phyloP scores from a whole-genome alignment of 805 yeast species.

The Debaryomyces maramus region DNA sequence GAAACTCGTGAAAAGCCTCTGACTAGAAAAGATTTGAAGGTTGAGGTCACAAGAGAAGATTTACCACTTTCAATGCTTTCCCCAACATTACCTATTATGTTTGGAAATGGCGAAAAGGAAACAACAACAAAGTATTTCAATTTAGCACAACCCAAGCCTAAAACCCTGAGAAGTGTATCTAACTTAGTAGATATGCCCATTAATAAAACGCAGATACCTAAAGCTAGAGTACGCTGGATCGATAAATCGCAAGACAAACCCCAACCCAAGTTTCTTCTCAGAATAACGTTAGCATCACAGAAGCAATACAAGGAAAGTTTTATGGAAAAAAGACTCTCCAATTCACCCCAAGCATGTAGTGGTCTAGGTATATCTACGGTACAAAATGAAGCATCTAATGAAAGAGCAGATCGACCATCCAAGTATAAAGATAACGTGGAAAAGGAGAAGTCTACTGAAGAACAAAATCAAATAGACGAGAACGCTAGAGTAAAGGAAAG shows the following conservation, averaged over 20 bases:
- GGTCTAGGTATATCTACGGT: constrained; percentile 15
- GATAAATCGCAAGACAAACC: constrained; percentile 20
- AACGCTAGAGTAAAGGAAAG: constrained; percentile 9
- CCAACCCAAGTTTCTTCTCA: constrained; percentile 25
- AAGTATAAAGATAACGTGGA: background rate
- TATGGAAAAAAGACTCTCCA: background rate
- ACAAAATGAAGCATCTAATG: constrained; percentile 3
- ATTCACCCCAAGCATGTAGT: constrained; percentile 5
- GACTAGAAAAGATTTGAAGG: background rate
- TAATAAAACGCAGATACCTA: background rate
- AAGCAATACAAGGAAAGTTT: constrained; percentile 15
- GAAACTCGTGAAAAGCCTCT: constrained; percentile 3
- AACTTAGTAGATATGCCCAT: background rate
- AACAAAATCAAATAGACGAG: background rate
- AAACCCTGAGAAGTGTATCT: background rate
- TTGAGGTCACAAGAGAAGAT: constrained; percentile 21
- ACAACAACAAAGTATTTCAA: background rate
- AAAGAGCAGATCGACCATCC: constrained; percentile 2
- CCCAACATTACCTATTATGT: constrained; percentile 34
- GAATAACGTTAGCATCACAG: constrained; percentile 22
- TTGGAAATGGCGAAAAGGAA: constrained; percentile 11
- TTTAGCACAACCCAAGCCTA: constrained; percentile 4
- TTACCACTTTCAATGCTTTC: constrained; percentile 32
- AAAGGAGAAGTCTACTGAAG: background rate
- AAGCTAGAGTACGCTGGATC: constrained; percentile 24